Evolutionary conservation across 2,329 filamentous ascomycete genomes (phyloP).

Genomic region (Claviceps purpurea): DNA sequence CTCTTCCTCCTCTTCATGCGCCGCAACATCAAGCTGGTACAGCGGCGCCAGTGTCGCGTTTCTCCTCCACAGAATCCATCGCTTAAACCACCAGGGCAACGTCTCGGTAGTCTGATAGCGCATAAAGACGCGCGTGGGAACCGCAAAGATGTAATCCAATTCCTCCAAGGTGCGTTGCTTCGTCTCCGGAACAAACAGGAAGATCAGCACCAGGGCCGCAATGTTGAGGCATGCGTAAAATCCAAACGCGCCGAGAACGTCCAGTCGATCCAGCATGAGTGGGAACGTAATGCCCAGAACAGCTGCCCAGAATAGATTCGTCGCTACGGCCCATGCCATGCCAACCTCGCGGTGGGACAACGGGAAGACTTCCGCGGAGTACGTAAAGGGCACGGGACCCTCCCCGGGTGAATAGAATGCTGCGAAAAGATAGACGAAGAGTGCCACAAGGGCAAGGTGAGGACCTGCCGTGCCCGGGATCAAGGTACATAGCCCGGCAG

Average conservation of each 20-base stretch:
- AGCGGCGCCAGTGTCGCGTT: constrained; percentile 26
- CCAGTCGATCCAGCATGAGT: constrained; percentile 33
- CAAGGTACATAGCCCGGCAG: constrained; percentile 34
- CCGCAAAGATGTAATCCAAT: constrained; percentile 47
- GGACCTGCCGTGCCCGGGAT: constrained; percentile 26
- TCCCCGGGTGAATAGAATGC: constrained; percentile 41
- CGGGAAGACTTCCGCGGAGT: constrained; percentile 57
- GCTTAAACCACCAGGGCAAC: constrained; percentile 47
- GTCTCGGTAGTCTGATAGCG: constrained; percentile 42
- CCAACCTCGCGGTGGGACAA: constrained; percentile 58
- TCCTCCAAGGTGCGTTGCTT: constrained; percentile 41
- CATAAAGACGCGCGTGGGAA: constrained; percentile 43
- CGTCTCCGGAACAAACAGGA: constrained; percentile 44
- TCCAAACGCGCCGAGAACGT: constrained; percentile 36
- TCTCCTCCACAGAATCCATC: constrained; percentile 40
- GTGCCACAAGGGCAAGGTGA: constrained; percentile 32
- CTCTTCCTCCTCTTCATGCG: constrained; percentile 16
- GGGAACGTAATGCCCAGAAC: constrained; percentile 53
- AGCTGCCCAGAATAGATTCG: constrained; percentile 46
- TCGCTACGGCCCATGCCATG: constrained; percentile 57
- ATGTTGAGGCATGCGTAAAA: constrained; percentile 44
- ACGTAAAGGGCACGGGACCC: constrained; percentile 54
- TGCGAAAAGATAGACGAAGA: constrained; percentile 44
- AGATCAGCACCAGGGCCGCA: constrained; percentile 40
- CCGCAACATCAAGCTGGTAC: constrained; percentile 26